Evolutionary conservation across 2,329 filamentous ascomycete genomes (phyloP).

Genomic region (Clonostachys rosea): DNA sequence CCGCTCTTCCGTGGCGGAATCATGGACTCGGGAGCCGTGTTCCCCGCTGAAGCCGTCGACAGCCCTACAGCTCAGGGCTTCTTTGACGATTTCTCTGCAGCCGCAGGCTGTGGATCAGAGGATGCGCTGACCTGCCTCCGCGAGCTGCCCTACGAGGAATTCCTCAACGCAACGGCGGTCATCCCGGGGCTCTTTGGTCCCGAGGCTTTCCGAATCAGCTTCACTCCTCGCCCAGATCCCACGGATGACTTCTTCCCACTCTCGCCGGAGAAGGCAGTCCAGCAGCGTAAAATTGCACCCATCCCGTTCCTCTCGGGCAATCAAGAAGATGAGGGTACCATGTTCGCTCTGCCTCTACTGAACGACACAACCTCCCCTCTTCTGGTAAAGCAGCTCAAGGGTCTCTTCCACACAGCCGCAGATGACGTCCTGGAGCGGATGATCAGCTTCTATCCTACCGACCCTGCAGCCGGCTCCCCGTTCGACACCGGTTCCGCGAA

Average conservation of each 20-base stretch:
- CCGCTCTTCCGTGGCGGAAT: constrained; percentile 58
- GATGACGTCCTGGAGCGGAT: constrained; percentile 43
- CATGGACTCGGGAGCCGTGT: constrained; percentile 54
- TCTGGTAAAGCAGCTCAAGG: constrained; percentile 46
- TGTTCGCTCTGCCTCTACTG: constrained; percentile 55
- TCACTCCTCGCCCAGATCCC: constrained; percentile 54
- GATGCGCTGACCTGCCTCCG: constrained; percentile 53
- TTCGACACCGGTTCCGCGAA: constrained; percentile 53
- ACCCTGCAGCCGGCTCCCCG: constrained; percentile 52
- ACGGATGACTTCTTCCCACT: constrained; percentile 40
- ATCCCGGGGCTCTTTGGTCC: constrained; percentile 54
- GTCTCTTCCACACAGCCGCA: constrained; percentile 36
- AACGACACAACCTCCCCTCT: constrained; percentile 52
- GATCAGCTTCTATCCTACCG: constrained; percentile 42
- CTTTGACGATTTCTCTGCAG: constrained; percentile 47
- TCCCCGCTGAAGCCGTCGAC: constrained; percentile 47
- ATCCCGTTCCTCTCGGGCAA: constrained; percentile 61
- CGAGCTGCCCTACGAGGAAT: constrained; percentile 37
- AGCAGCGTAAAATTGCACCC: constrained; percentile 42
- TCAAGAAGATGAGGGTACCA: constrained; percentile 62
- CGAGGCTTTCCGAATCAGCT: constrained; percentile 51
- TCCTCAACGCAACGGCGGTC: constrained; percentile 52
- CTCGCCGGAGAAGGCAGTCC: constrained; percentile 44
- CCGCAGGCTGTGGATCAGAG: constrained; percentile 43
- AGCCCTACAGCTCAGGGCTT: constrained; percentile 47